Evolutionary conservation across 768 basidiomycete genomes (phyloP), one percentile per base, ranked within the genome.

Genomic region (Trametes meyenii): DNA sequence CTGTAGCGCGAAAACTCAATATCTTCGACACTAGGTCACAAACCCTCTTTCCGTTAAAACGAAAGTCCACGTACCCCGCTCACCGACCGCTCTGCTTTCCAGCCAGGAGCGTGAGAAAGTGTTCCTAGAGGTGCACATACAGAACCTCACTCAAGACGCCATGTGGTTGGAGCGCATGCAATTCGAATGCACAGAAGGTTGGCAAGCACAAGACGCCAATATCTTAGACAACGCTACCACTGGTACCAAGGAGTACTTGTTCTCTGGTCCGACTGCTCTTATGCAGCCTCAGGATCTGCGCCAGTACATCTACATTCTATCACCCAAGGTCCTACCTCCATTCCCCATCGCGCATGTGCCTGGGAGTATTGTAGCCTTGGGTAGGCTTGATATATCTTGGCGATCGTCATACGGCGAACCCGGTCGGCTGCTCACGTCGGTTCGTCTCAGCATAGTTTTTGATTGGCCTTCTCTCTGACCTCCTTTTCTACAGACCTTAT

Each of bases 31-130:
- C 10, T 24, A 96, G 93, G 94, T 95, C 24, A 89, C 88, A n/a
- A 96, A 96, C 66, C 96, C 96, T 0, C 78, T 98, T 14, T 93
- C 93, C 0, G 95, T 98, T 60, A 96, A 96, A 75, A 97, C 95
- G 14, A 96, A 96, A 73, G 92, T 96, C 0, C 92, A 97, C 71
- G 69, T 79, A 2, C 83, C 92, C 0, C 83, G 82, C 53, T 88
- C 91, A 0, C 88, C 93, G 0, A 84, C 89, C 21, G 87, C 93
- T 1, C 63, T 85, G 12, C 76, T 95, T 29, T 83, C 85, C 6
- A 73, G 81, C 2, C 48, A 73, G 2, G 88, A 92, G 66, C 83
- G 92, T 56, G 86, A 90, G 50, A 92, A 92, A 64, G 81, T 96
- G 36, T 95, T 94, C 74, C 85, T 98, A 21, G 96, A 98, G 72